phyloP scores from a whole-genome alignment of 2,329 filamentous ascomycete genomes.

The Acrocalymma vagum region DNA sequence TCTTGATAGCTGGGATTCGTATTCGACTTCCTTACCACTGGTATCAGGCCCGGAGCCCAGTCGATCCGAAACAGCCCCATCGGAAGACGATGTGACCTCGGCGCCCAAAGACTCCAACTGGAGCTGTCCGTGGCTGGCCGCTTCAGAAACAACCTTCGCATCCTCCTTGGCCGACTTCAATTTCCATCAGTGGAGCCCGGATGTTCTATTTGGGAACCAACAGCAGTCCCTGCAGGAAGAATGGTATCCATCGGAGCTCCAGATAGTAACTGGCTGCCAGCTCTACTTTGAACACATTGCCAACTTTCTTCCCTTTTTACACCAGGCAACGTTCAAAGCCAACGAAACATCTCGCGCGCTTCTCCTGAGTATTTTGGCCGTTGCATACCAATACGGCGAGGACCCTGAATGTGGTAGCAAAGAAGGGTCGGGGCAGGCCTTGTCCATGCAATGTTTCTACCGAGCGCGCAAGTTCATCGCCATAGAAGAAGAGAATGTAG shows the following conservation, averaged over 20 bases:
- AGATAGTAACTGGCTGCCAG: conserved; percentile 14
- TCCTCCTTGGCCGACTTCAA: conserved; percentile 6
- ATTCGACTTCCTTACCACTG: neutral
- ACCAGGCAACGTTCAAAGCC: conserved; percentile 21
- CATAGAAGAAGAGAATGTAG: conserved; percentile 11
- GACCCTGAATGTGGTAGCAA: conserved; percentile 18
- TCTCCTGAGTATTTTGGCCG: conserved; percentile 22
- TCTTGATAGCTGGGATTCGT: neutral
- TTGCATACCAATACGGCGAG: conserved; percentile 28
- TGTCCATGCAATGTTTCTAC: conserved; percentile 21
- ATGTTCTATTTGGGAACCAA: conserved; percentile 10
- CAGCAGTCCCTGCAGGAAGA: conserved; percentile 10
- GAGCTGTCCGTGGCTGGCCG: too few species aligned
- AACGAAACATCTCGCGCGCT: conserved; percentile 9
- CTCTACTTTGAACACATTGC: conserved; percentile 22
- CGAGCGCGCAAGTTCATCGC: conserved; percentile 21
- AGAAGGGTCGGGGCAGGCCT: conserved; percentile 13
- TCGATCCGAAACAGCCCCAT: neutral
- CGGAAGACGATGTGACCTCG: too few species aligned
- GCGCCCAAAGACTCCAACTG: too few species aligned
- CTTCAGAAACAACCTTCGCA: conserved; percentile 2
- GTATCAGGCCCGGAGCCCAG: neutral
- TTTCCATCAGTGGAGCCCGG: conserved; percentile 18
- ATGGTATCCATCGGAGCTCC: conserved; percentile 16
- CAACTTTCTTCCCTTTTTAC: conserved; percentile 18